Conservation (phyloP, 1,139 yeast genomes). For the Geotrichum bryndzae region DNA sequence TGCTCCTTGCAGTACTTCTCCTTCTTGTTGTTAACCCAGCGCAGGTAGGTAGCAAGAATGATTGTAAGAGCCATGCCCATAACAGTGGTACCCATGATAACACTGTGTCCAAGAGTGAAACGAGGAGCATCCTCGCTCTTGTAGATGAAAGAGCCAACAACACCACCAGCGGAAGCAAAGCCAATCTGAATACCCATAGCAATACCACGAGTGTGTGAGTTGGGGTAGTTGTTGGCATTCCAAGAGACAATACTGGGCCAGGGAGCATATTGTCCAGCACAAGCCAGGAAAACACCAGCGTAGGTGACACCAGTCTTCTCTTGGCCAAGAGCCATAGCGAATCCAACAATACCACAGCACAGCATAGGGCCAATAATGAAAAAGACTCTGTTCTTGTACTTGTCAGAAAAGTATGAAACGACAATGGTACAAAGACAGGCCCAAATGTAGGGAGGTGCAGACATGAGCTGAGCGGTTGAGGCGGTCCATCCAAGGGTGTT, state of each 20-base stretch:
- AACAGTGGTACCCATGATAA: too few relatives aligned
- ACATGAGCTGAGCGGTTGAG: constrained; percentile 30
- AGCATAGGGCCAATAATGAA: constrained; percentile 34
- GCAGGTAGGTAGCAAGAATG: not conserved
- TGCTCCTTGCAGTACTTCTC: constrained; percentile 8
- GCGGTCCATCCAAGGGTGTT: constrained; percentile 30
- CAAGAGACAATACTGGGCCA: constrained; percentile 15
- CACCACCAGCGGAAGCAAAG: constrained; percentile 32
- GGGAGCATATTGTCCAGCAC: constrained; percentile 15
- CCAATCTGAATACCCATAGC: constrained; percentile 17
- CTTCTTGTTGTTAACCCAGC: constrained; percentile 6
- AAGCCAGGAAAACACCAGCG: constrained; percentile 12
- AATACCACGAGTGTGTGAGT: constrained; percentile 12
- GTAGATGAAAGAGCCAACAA: constrained; percentile 39
- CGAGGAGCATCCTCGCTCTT: constrained; percentile 19
- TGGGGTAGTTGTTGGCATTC: constrained; percentile 17
- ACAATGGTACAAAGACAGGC: constrained; percentile 34
- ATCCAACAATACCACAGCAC: constrained; percentile 7
- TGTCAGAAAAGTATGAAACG: constrained; percentile 35
- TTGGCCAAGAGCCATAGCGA: constrained; percentile 10
- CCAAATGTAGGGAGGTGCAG: constrained; percentile 36
- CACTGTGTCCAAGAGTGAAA: constrained; percentile 13
- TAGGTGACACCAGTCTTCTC: constrained; percentile 1
- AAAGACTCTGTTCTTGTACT: constrained; percentile 29
- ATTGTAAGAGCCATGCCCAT: not conserved